phyloP scores from a whole-genome alignment of 352 stramenopile genomes.

The Phytophthora pseudosyringae region DNA sequence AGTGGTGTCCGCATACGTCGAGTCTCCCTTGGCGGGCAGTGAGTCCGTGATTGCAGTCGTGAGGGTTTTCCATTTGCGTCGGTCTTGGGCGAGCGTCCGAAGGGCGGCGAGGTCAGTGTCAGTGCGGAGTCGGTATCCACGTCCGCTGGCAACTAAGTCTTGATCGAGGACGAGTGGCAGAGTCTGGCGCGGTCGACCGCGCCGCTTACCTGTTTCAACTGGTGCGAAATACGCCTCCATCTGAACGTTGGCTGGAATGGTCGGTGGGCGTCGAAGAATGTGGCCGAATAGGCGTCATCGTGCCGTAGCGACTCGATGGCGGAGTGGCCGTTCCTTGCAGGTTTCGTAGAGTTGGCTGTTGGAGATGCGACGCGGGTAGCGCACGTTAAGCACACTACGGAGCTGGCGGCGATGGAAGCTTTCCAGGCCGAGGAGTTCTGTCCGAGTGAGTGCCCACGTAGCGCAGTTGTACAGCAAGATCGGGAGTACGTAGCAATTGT shows the following conservation, averaged over 20 bases:
- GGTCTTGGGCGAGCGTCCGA: too few relatives aligned
- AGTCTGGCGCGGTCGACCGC: too few relatives aligned
- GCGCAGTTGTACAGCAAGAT: background rate
- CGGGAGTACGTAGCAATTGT: background rate
- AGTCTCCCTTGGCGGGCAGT: too few relatives aligned
- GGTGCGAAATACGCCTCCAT: constrained; percentile 9
- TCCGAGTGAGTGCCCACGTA: background rate
- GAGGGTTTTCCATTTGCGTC: too few relatives aligned
- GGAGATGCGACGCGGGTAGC: background rate
- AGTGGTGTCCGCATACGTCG: too few relatives aligned
- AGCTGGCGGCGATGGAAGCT: background rate
- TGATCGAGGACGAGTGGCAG: too few relatives aligned
- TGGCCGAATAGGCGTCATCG: constrained; percentile 12
- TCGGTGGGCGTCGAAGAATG: background rate
- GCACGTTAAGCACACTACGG: background rate
- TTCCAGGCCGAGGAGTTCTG: background rate
- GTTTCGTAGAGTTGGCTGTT: constrained; percentile 6
- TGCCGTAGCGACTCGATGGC: background rate
- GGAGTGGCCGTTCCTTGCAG: constrained; percentile 8
- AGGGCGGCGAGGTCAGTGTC: too few relatives aligned
- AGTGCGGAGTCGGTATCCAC: too few relatives aligned
- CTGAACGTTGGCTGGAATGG: constrained; percentile 11
- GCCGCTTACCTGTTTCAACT: too few relatives aligned
- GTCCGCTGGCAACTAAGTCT: too few relatives aligned
- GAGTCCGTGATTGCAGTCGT: too few relatives aligned